phyloP scores from a whole-genome alignment of 2,329 filamentous ascomycete genomes.

The Sporothrix humicola region DNA sequence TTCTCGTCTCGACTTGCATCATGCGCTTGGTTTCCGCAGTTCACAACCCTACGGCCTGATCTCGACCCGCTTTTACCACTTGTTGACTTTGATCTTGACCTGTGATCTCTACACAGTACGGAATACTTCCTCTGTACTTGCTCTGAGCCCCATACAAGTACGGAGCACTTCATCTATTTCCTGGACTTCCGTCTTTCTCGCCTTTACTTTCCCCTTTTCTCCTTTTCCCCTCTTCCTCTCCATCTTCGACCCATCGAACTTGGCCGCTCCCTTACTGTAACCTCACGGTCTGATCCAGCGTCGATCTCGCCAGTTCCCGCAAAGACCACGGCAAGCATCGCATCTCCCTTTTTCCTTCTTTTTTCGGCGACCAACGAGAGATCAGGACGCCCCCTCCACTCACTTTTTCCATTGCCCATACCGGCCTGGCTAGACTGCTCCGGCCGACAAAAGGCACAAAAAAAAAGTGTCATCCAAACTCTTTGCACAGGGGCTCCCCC shows the following conservation, averaged over 20 bases:
- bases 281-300: slow-evolving; percentile 29
- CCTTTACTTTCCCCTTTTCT: background rate
- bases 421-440: background rate
- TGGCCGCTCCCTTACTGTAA: slow-evolving; percentile 19
- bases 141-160: background rate
- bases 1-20: background rate
- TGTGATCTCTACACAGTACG: background rate
- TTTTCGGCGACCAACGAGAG: background rate
- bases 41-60: background rate
- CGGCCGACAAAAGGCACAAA: slow-evolving; percentile 7
- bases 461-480: slow-evolving; percentile 5
- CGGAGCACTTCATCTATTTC: background rate
- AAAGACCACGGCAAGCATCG: slow-evolving; percentile 10
- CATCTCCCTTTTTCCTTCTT: background rate
- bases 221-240: background rate
- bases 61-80: slow-evolving; percentile 1
- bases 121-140: background rate
- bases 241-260: background rate
- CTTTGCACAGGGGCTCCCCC: background rate
- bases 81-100: background rate
- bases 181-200: background rate
- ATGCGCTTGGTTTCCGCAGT: background rate
- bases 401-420: background rate
- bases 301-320: slow-evolving; percentile 33
- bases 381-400: background rate